Evolutionary conservation across 1,284 basidiomycete species (phyloP), one percentile per base, ranked within the genome.

Genomic region (Coniferiporia weirii): DNA sequence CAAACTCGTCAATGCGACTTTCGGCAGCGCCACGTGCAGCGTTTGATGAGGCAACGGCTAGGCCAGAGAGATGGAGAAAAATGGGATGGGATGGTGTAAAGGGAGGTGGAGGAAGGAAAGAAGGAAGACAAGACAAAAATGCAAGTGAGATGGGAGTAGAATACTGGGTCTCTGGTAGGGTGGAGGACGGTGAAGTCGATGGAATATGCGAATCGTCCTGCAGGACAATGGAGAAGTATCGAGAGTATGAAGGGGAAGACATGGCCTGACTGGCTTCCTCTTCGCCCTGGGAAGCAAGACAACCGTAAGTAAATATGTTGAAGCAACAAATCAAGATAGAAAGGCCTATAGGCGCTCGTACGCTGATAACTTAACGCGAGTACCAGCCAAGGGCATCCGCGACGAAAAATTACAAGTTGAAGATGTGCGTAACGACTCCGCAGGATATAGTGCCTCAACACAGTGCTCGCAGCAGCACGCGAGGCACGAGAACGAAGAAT

Each of bases 71-170:
- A 67, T 86, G 80, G 38, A 75, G 64, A 67, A 91, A 92, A 47
- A 85, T 81, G 7, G 83, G 81, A 65, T 91, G 87, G 20, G 83
- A 83, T 12, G 89, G 84, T 0, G 86, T 83, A 70, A 89, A 91
- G 9, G 89, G 89, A 15, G 86, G 81, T 19, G 87, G 87, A 34
- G 83, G 80, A 68, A 91, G 87, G 34, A 91, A 71, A 3, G 85
- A 76, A 46, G 75, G 75, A 67, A 80, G 95, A 75, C 93, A 95
- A 70, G 71, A 92, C 66, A 66, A 64, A 63, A 64, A n/a, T 22
- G 50, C 45, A 66, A 69, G 70, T 66, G 64, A 73, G 66, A 64
- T 63, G 20, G 56, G 52, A 13, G 54, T 43, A 2, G 47, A 35
- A 8, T 50, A 40, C 32, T 51, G 54, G 10, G 64, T 65, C 60